Evolutionary conservation across 352 stramenopile genomes (phyloP).

Genomic region (Pythium vanterpoolii): DNA sequence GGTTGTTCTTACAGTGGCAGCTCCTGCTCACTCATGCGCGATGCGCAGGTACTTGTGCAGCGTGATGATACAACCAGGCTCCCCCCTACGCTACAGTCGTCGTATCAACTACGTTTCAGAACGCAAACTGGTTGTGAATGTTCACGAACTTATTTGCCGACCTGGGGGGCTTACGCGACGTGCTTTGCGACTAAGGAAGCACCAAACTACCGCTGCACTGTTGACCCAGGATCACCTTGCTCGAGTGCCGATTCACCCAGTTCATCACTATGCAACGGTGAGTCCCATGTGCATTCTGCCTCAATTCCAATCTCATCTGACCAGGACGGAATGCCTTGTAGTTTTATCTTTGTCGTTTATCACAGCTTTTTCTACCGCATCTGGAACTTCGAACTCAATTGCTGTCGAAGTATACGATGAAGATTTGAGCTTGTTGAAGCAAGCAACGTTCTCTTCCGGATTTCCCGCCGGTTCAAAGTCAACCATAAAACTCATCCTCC

Average conservation of each 20-base stretch:
- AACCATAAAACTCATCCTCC: constrained; percentile 8
- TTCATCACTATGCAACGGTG: constrained; percentile 17
- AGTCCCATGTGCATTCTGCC: neutral
- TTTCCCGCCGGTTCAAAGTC: constrained; percentile 2
- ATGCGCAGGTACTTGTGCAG: neutral
- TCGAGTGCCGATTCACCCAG: neutral
- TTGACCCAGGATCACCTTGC: constrained; percentile 7
- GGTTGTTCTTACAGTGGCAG: constrained; percentile 11
- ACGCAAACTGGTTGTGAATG: constrained; percentile 19
- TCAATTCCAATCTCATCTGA: neutral
- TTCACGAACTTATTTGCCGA: constrained; percentile 5
- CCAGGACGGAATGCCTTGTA: neutral
- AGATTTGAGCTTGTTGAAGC: constrained; percentile 11
- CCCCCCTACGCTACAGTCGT: neutral
- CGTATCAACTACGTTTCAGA: constrained; percentile 4
- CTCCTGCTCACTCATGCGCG: constrained; percentile 15
- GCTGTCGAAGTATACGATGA: constrained; percentile 18
- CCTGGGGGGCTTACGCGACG: neutral
- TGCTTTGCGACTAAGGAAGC: constrained; percentile 6
- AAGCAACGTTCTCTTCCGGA: neutral
- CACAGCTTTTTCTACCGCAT: neutral
- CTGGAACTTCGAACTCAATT: neutral
- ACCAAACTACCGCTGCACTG: constrained; percentile 13
- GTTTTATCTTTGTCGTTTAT: constrained; percentile 17
- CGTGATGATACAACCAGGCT: neutral